Evolutionary conservation across 257 asterid species (phyloP).

Genomic region (Ajuga chamaepitys): DNA sequence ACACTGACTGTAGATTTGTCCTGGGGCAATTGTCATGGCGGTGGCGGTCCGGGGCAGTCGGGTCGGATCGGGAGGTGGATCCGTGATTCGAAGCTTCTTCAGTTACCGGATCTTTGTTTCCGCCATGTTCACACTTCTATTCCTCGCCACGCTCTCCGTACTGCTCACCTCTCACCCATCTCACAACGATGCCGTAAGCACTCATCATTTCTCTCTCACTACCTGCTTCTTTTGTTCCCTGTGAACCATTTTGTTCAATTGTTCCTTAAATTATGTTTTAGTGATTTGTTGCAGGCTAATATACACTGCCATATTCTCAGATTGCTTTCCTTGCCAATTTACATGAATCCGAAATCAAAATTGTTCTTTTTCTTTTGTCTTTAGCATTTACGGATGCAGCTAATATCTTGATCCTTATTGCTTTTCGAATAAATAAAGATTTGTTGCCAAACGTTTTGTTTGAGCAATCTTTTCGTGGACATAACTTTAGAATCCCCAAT

Average conservation of each 20-base stretch:
- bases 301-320: not conserved
- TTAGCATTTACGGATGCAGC: too few species aligned
- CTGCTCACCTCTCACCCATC: constrained; percentile 72
- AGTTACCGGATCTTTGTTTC: constrained; percentile 89
- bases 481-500: not conserved
- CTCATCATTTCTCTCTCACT: not conserved
- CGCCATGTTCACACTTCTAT: constrained; percentile 78
- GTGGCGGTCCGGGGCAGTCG: constrained; percentile 84
- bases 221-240: not conserved
- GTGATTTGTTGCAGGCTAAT: not conserved
- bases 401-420: not conserved
- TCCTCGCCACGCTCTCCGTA: constrained; percentile 82
- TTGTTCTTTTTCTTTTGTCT: not conserved
- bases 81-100: constrained; percentile 67
- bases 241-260: not conserved
- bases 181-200: constrained; percentile 44
- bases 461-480: not conserved
- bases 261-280: not conserved
- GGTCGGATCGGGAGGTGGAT: constrained; percentile 77
- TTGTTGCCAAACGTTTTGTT: not conserved
- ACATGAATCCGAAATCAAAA: not conserved
- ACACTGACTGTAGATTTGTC: constrained; percentile 12
- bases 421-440: not conserved
- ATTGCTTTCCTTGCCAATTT: not conserved
- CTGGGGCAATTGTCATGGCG: constrained; percentile 49